Evolutionary conservation across 2,329 filamentous ascomycete genomes (phyloP), one percentile per base, ranked within the genome.

Genomic region (Ceratocystis lukuohia): DNA sequence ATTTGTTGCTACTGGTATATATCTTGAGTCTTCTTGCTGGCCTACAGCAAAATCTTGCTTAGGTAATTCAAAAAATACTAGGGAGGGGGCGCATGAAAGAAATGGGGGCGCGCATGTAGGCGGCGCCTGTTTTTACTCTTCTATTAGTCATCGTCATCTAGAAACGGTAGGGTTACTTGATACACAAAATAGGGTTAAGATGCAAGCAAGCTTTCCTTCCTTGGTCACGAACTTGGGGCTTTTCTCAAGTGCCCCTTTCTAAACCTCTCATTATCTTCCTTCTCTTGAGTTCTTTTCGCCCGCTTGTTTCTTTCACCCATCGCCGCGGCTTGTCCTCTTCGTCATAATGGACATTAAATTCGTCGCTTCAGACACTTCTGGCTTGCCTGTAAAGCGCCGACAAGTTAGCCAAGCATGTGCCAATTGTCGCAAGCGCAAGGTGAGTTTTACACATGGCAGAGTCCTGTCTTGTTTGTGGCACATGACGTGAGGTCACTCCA

Each of bases 321-420:
- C 6, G 45, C 30, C 22, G 25, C 28, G 6, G 50, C 33, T 33
- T 33, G 20, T 44, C n/a, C 41, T 4, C 8, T 41, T 33, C 61
- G 41, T 30, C 25, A 53, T 37, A 17, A 53, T 61, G 41, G 62
- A 62, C 15, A 64, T 67, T 41, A 67, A 67, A 30, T 68, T 68
- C 41, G 65, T 68, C 28, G 64, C 67, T 20, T 62, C 67, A 7
- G 67, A 68, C 41, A 59, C 48, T n/a, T 53, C 61, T 61, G 82
- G 82, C 20, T 73, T 84, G 67, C 82, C 82, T 3, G 75, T 82
- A 65, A 86, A 86, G 74, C 76, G 83, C 63, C 82, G 82, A 69
- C 83, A 85, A 71, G 81, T 84, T 25, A 78, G 79, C 67, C 82
- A 84, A 37, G 83, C 83, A 3, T 86, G 83, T 69, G 75, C 77